Base-by-base conservation (phyloP, 768 basidiomycete species). In the Termitomyces sp. region DNA sequence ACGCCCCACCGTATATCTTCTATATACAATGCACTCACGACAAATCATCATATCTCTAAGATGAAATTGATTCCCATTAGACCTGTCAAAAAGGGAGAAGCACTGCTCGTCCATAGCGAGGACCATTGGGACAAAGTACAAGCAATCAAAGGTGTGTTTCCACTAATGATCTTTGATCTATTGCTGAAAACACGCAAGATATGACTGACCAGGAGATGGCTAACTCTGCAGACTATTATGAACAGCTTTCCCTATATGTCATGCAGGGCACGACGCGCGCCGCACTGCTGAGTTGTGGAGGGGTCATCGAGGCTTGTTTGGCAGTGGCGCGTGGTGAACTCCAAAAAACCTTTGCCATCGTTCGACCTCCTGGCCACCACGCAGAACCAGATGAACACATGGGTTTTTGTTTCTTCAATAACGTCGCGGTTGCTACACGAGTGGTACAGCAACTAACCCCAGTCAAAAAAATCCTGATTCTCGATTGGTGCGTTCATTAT, bases 361-460 rank as follows among this genome's bases (percentile, higher is more conserved):
- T 98, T 36, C 84, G 97, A 54, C 97, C 97, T 13, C 97, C 97
- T 0, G 97, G 97, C 0, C 97, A 99, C 69, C 97, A 99, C 67
- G 95, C 97, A 6, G 97, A 99, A 69, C 97, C 97, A 5, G 92
- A 97, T 62, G 90, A 95, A 68, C 91, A 93, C 62, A 98, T 98
- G 95, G 97, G 97, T 1, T 99, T 99, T 71, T 98, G 97, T 72
- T 97, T 99, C 77, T 97, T 94, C 76, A 99, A 99, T 72, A 99
- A 99, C 68, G 94, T 96, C 35, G 89, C 97, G 0, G 90, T 99
- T 16, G 95, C 95, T 1, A 83, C 92, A 20, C 84, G 85, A 65
- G 90, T 94, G 26, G 85, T 90, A 20, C 87, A 92, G 68, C 75
- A 88, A 61, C 64, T 78, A 55, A 88, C 90, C 2, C 68, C 79